Conservation (phyloP, 371 early-diverging fungal genomes). For the Rhizopus sp. region DNA sequence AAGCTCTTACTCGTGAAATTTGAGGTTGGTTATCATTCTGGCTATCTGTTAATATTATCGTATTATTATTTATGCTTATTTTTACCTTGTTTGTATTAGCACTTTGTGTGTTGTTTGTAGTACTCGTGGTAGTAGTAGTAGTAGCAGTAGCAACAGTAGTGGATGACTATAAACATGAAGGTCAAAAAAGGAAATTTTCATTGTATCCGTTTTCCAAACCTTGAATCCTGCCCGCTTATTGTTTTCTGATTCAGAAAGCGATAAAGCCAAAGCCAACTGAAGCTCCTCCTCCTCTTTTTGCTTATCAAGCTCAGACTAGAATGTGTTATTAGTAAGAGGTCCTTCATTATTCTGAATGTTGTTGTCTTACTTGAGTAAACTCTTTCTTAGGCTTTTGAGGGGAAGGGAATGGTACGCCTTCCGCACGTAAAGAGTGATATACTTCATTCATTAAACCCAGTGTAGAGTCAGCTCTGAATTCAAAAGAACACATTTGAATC, state of each 20-base stretch:
- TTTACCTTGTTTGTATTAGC: background rate
- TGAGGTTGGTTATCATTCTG: slow-evolving; percentile 35
- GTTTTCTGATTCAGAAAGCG: slow-evolving; percentile 74
- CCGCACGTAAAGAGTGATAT: slow-evolving; percentile 64
- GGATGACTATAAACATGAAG: slow-evolving; percentile 13
- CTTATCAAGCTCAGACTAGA: slow-evolving; percentile 65
- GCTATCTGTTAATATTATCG: background rate
- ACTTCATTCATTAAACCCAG: slow-evolving; percentile 89
- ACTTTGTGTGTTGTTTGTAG: too few species aligned
- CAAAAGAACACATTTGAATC: slow-evolving; percentile 90
- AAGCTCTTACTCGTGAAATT: slow-evolving; percentile 75
- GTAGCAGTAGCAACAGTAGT: slow-evolving; percentile 20
- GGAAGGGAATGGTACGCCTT: slow-evolving; percentile 75
- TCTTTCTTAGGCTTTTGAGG: slow-evolving; percentile 83
- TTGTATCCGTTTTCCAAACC: slow-evolving; percentile 15
- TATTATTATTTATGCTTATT: background rate
- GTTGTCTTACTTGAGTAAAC: slow-evolving; percentile 51
- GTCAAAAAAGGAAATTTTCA: slow-evolving; percentile 17
- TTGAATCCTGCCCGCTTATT: slow-evolving; percentile 39
- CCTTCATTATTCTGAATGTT: background rate
- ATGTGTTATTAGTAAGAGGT: background rate
- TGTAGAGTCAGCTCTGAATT: slow-evolving; percentile 78
- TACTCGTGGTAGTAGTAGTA: background rate
- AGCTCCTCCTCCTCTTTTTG: slow-evolving; percentile 91
- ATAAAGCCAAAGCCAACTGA: slow-evolving; percentile 89